These are phyloP conservation scores for Lactarius sanguifluus DNA, from an alignment of 768 basidiomycete species.

Conservation along the genomic window DNA sequence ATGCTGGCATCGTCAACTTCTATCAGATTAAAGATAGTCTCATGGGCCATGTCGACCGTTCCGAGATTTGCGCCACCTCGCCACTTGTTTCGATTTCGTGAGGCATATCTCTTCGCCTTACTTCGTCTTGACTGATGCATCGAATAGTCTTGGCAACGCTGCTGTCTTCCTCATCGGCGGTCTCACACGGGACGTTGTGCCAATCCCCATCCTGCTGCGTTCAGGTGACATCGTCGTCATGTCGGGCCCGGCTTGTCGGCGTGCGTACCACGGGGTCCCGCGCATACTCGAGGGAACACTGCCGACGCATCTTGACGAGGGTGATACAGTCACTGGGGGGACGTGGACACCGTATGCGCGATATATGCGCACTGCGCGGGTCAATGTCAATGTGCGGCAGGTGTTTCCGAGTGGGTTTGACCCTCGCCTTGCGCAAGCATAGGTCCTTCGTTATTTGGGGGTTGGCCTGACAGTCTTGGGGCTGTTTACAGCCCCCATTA, in stretches of 20 bases:
- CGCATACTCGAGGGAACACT: slow-evolving; percentile 81
- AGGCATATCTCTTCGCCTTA: slow-evolving; percentile 33
- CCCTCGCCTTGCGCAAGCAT: slow-evolving; percentile 30
- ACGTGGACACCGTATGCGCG: slow-evolving; percentile 63
- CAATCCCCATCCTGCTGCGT: slow-evolving; percentile 79
- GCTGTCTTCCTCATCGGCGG: slow-evolving; percentile 91
- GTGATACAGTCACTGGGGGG: slow-evolving; percentile 25
- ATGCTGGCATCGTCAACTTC: slow-evolving; percentile 96
- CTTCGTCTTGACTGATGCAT: not conserved
- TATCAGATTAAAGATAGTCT: slow-evolving; percentile 91
- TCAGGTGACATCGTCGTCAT: slow-evolving; percentile 93
- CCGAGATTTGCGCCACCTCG: slow-evolving; percentile 88
- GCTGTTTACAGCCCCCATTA: not conserved
- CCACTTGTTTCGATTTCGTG: slow-evolving; percentile 95
- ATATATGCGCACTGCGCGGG: slow-evolving; percentile 67
- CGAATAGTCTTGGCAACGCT: slow-evolving; percentile 76
- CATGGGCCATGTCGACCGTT: slow-evolving; percentile 97
- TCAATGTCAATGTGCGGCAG: slow-evolving; percentile 92
- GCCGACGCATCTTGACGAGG: slow-evolving; percentile 54
- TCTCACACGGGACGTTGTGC: slow-evolving; percentile 69
- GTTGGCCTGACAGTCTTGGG: not conserved
- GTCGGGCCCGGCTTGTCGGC: slow-evolving; percentile 81
- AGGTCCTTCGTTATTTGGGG: not conserved
- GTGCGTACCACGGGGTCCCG: slow-evolving; percentile 94
- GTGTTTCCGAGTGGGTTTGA: slow-evolving; percentile 75